Base-by-base conservation (phyloP, 2,329 filamentous ascomycete species). In the Ceratocystis alfenasii region DNA sequence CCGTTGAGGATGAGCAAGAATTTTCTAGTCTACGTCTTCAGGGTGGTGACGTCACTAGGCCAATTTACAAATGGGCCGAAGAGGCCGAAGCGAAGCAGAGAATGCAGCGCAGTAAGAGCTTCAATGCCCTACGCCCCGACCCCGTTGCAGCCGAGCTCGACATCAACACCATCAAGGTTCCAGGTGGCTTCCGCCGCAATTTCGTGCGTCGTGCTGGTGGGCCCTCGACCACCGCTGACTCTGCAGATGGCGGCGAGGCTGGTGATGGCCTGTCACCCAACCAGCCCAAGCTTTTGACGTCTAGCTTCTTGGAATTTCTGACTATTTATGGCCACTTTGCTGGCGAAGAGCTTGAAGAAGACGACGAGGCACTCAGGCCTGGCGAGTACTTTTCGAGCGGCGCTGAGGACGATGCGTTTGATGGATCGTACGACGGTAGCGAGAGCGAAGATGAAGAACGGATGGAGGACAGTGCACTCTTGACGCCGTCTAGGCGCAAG, bases 251-350 rank as follows among this genome's bases (percentile, higher is more conserved):
- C 69, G 71, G 72, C 64, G 71, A 75, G 61, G 30, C 57, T 45
- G 65, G 65, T 15, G 61, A 66, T 53, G 64, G 64, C 5, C 17
- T 62, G 6, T 17, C 25, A 8, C 4, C 48, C 5, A 36, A 59
- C n/a, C 79, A 80, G 65, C 83, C 83, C 46, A 84, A 84, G 68
- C 79, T 95, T 41, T 86, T 96, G 67, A 96, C 94, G 0, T 91
- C 83, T 70, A 99, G 89, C 75, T 99, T 99, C 74, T 83, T 99
- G 68, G 95, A 99, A 74, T 99, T 99, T 72, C 75, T 99, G 63
- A 92, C 90, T 6, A 82, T 99, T 36, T 99, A 96, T 71, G 94
- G 94, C 3, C 94, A 99, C 76, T 99, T 99, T 74, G 94, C 94
- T 1, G 94, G 94, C 76, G 94, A 99, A 75, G 89, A 96, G 73